These are phyloP conservation scores for Arthrobotrys sinensis DNA, from an alignment of 2,329 filamentous ascomycete genomes.

Conservation along the genomic window DNA sequence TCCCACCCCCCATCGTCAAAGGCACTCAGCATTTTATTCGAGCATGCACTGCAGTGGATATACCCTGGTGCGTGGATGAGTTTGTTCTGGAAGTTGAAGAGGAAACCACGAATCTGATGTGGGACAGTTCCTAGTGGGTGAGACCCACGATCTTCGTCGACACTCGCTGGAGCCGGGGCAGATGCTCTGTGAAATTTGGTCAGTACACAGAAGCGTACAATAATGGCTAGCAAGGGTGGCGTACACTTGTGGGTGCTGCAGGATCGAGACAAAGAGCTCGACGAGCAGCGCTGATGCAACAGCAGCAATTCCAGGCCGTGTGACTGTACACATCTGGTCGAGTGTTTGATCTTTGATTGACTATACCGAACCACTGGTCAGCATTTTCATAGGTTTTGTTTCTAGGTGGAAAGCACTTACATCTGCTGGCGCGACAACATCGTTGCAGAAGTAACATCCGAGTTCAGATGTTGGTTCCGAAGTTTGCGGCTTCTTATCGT, in stretches of 20 bases:
- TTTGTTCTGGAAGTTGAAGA: constrained; percentile 81
- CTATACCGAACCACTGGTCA: constrained; percentile 69
- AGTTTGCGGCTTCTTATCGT: constrained; percentile 67
- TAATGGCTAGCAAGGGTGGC: background rate
- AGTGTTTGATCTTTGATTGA: constrained; percentile 94
- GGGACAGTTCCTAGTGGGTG: constrained; percentile 80
- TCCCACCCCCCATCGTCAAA: constrained; percentile 80
- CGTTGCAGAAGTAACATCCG: constrained; percentile 98
- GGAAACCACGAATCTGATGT: constrained; percentile 84
- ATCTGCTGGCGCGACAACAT: constrained; percentile 93
- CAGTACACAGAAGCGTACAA: constrained; percentile 13
- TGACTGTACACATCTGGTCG: constrained; percentile 98
- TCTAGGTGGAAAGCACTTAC: constrained; percentile 72
- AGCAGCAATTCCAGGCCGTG: constrained; percentile 89
- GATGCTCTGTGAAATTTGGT: constrained; percentile 57
- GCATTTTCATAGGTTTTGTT: background rate
- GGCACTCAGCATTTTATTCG: constrained; percentile 77
- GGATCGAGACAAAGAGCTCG: constrained; percentile 86
- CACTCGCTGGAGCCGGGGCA: constrained; percentile 63
- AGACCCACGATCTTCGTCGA: constrained; percentile 71
- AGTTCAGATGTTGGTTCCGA: constrained; percentile 74
- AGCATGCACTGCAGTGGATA: constrained; percentile 86
- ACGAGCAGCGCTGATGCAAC: constrained; percentile 93
- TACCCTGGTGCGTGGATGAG: constrained; percentile 82
- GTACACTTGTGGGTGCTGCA: constrained; percentile 83